Evolutionary conservation across 176 grass and related monocot species (phyloP), one percentile per base, ranked within the genome.

Genomic region (Ensete glaucum): DNA sequence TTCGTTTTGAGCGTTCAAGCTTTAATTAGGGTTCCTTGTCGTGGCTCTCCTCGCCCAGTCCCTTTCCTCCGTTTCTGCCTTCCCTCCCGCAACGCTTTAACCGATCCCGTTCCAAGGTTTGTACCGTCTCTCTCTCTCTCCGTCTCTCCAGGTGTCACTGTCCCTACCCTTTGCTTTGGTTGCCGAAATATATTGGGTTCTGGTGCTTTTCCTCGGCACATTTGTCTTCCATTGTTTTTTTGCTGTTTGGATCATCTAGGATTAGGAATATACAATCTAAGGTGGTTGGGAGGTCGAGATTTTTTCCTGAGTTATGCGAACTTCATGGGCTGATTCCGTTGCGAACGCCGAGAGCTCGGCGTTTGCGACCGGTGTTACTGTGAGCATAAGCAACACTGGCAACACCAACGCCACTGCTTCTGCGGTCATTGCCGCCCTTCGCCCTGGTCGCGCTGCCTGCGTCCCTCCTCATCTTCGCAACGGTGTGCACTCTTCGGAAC

Each of bases 261-360:
- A 11, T 65, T 65, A 65, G 62, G 21, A 25, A 65, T 24, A 63
- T 63, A 63, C 24, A 11, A 9, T 29, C 21, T 13, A 65, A 23
- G 21, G 21, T 16, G 75, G 72, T 76, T 85, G 59, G 72, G 62
- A 76, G 77, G 78, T 71, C 49, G 77, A 83, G 19, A 21, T 11
- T 64, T 19, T 72, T 53, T 52, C 69, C 76, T 85, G 84, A 91
- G 85, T 92, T 89, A 96, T 89, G 92, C 92, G 92, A 96, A 86
- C 83, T 79, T 92, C 92, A 92, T 96, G 92, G 92, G 89, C 92
- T 96, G 92, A 96, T 77, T 88, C 89, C 83, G 89, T 96, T 92
- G 89, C 89, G 86, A 92, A 91, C 89, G 89, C 89, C 89, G 92
- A 96, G 71, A 90, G 65, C 84, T 85, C 92, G 89, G 92, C 84